These are phyloP conservation scores for Prillingera fragicola DNA, from an alignment of 1,284 basidiomycete species.

Conservation along the genomic window DNA sequence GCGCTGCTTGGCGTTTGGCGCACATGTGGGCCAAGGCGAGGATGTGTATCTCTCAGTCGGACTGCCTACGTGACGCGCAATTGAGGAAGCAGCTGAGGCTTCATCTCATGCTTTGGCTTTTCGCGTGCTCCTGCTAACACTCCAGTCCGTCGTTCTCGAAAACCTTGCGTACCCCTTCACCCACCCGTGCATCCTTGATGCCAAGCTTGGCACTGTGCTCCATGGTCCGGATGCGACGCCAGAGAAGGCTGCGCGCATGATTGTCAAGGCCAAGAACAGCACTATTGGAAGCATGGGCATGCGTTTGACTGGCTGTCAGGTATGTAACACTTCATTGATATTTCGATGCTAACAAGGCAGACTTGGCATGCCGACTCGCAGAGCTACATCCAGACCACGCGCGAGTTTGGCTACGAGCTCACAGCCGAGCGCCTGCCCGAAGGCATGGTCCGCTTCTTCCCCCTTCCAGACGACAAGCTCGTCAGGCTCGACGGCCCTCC, in stretches of 20 bases:
- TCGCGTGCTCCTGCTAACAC: conserved; percentile 1
- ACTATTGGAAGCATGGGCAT: conserved; percentile 73
- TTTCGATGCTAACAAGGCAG: conserved; percentile 51
- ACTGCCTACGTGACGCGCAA: no score
- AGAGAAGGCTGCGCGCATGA: conserved; percentile 77
- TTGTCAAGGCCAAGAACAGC: conserved; percentile 61
- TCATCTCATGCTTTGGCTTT: no score
- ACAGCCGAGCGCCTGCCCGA: conserved; percentile 61
- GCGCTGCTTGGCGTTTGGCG: no score
- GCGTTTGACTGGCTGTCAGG: conserved; percentile 83
- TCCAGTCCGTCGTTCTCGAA: conserved; percentile 74
- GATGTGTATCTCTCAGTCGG: no score
- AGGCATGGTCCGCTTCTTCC: conserved; percentile 74
- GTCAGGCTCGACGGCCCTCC: conserved; percentile 8
- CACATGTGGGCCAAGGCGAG: no score
- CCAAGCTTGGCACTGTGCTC: conserved; percentile 84
- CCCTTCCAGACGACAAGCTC: conserved; percentile 45
- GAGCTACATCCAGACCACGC: conserved; percentile 60
- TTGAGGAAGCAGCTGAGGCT: no score
- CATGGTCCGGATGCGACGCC: conserved; percentile 57
- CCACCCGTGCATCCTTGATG: conserved; percentile 80
- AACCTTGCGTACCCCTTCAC: conserved; percentile 69
- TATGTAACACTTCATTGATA: no score
- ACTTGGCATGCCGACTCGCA: conserved; percentile 63
- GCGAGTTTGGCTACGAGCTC: conserved; percentile 75